Base-by-base conservation (phyloP, 2,329 filamentous ascomycete genomes). In the Lecanicillium sp. region DNA sequence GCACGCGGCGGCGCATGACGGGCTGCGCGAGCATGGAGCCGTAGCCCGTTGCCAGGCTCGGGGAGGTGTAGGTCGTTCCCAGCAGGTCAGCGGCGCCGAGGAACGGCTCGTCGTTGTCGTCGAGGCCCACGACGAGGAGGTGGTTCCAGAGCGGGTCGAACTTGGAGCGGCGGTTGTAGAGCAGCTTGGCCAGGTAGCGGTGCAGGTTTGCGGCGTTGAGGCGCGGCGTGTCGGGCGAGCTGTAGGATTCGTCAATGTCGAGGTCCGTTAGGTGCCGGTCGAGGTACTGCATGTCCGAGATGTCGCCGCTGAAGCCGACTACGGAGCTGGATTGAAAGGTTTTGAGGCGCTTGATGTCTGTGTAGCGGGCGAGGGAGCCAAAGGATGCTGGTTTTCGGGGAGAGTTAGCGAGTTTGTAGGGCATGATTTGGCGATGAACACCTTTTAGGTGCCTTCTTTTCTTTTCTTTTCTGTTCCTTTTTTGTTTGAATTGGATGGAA, bases 61-160 rank as follows among this genome's bases (percentile, higher is more conserved):
- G 92, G 3, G 84, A 78, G 29, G 79, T 80, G 70, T 89, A 98
- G 14, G 89, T 94, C 29, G 89, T 95, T 45, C 92, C 92, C 43
- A 95, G 78, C 44, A 98, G 73, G 67, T 98, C 92, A 38, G 87
- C 87, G 48, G 80, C 85, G 48, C 88, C 90, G 40, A 98, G 76
- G 76, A 95, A 98, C 17, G 92, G 90, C 62, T 81, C 77, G 51
- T 73, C 73, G 38, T 81, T 71, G 49, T 81, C 81, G 62, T 94
- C 86, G 51, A 96, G 73, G 18, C 92, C 92, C 37, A 84, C 90
- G 37, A 98, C 85, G 32, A 98, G 77, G 44, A 98, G 69, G 58
- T 89, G 83, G 68, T 96, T 98, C 92, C 92, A 98, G 45, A 98
- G 76, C 9, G 92, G 92, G 68, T 98, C 86, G 73, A 98, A 94